Base-by-base conservation (phyloP, 1,284 basidiomycete genomes). In the Melampsora abietis-canadensis region DNA sequence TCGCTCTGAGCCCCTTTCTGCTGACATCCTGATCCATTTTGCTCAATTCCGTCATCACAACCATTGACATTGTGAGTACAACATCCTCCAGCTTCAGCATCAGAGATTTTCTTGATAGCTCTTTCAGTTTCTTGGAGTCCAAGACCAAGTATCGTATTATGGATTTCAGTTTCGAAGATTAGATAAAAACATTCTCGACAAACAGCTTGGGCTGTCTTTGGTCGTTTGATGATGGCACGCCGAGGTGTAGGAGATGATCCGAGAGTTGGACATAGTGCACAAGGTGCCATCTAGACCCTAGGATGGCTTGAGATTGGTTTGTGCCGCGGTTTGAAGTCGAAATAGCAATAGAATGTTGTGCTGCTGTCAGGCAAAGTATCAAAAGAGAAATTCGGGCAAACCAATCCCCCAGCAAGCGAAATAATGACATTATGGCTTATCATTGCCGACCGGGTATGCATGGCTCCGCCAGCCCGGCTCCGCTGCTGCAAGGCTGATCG, bases 101-200 rank as follows among this genome's bases (percentile, higher is more conserved):
- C 14, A 24, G 17, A 31, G 17, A 48, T 19, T n/a, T 30, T 24
- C 21, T 51, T 48, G 46, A 66, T 48, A 3, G 34, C 24, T 54
- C 62, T 47, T 31, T 54, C 40, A 14, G 2, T 66, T 54, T 79
- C 79, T 8, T 78, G 78, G 27, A 77, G 76, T 2, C 77, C 77
- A 60, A 77, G 76, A 24, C 79, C 77, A 66, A 85, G 87, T 80
- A 98, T 97, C 0, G 96, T 98, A 81, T 95, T 90, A 84, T 99
- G 96, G 46, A 99, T 90, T 82, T 99, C 95, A 0, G 92, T 95
- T 84, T 99, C 95, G 79, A 99, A 99, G 48, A 98, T 93, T 80
- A 89, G 88, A 84, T 93, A 99, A 77, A 81, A 81, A 75, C 80
- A 81, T 54, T 76, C 74, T 44, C 78, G 76, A 85, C 94, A 98